Percentiles rank a stretch among this genome's conserved stretches.
Conservation (phyloP, 1,284 basidiomycete genomes). For the Waitea zeae region DNA sequence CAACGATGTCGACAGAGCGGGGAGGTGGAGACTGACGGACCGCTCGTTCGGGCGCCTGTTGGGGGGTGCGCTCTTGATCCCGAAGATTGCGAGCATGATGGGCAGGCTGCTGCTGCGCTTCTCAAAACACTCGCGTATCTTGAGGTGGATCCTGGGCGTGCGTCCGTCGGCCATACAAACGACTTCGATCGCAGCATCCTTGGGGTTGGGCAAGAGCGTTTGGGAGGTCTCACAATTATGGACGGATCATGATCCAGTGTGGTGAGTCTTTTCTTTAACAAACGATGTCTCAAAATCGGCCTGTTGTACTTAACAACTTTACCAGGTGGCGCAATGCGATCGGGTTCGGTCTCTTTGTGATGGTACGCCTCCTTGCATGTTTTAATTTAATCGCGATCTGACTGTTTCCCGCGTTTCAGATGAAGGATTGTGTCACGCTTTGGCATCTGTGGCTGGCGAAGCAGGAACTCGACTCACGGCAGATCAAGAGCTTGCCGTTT, state of each 20-base stretch:
- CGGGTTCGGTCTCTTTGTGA: constrained; percentile 48
- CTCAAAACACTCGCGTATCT: constrained; percentile 30
- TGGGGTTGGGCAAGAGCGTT: constrained; percentile 10
- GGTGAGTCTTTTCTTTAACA: constrained; percentile 22
- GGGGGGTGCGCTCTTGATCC: constrained; percentile 47
- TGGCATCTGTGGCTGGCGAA: constrained; percentile 51
- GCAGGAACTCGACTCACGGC: constrained; percentile 46
- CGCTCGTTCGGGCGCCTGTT: constrained; percentile 43
- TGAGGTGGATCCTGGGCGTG: constrained; percentile 22
- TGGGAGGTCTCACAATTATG: constrained; percentile 40
- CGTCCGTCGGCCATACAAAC: constrained; percentile 30
- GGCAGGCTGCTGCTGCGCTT: constrained; percentile 38
- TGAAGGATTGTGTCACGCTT: constrained; percentile 46
- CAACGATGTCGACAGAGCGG: constrained; percentile 1
- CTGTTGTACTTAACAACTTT: constrained; percentile 1
- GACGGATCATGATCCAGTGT: constrained; percentile 54
- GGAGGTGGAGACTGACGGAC: constrained; percentile 13
- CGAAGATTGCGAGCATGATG: constrained; percentile 45
- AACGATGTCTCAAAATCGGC: not conserved
- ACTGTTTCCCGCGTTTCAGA: no score
- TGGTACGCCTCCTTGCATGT: no score
- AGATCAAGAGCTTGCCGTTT: constrained; percentile 50
- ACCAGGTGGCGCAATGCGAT: constrained; percentile 56
- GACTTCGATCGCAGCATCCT: constrained; percentile 8
- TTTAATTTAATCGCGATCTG: no score